Evolutionary conservation across 2,329 filamentous ascomycete species (phyloP), one percentile per base, ranked within the genome.

Genomic region (Alternaria sp.): DNA sequence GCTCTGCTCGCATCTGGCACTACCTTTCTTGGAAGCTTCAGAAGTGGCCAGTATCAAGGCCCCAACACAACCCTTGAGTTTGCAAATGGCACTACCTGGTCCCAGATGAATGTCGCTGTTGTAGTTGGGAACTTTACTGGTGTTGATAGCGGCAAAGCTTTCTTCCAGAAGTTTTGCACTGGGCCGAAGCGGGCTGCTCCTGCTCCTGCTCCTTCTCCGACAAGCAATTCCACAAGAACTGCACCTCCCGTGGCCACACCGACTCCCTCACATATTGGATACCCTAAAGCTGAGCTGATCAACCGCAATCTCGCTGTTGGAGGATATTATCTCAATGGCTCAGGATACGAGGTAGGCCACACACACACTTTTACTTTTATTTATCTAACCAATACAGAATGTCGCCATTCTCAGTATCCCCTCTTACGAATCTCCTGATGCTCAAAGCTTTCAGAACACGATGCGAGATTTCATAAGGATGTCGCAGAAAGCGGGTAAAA

Each of bases 401-500:
- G 78, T 83, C 10, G 83, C 81, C 17, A 79, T 86, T 21, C 77
- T 86, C n/a, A 79, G 78, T 40, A 79, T 85, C 10, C 74, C 78
- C 1, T 79, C 74, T 8, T 86, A 85, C 59, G 66, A 74, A 13
- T 71, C 72, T 3, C 70, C 70, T 9, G 70, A 72, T 11, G 66
- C 69, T 3, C 71, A 76, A 59, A 70, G 74, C 5, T 85, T 82
- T 61, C 80, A 81, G 55, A 70, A 78, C 54, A 69, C 77, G 0
- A 77, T 83, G 61, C 71, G 81, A 8, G 62, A 78, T 8, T 85
- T 89, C 67, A 80, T 89, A 15, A 76, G 80, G 0, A 77, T 80
- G 44, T 83, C 83, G 12, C 82, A 83, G 45, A 66, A 74, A 2
- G 79, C 80, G 2, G 81, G 83, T 3, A 89, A 88, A 73, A 86